Evolutionary conservation across 768 basidiomycete species (phyloP), one percentile per base, ranked within the genome.

Genomic region (Suillus occidentalis): DNA sequence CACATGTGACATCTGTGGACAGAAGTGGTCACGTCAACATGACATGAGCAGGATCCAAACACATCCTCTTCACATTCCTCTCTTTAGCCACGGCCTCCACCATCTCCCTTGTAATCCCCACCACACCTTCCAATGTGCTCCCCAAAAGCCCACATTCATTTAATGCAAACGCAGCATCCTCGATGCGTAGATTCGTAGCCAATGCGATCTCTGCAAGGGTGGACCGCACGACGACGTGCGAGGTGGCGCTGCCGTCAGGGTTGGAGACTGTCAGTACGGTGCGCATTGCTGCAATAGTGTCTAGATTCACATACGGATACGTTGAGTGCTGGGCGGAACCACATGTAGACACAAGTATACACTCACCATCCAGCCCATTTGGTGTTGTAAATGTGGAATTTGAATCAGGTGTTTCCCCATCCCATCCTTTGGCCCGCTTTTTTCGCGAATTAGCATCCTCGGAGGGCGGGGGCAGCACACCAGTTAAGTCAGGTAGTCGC

Each of bases 121-220:
- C 75, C 61, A 81, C 83, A 65, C 83, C 82, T 66, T 83, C 82
- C 25, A 72, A 20, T 70, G 76, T 62, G 50, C 70, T 63, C 62
- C 76, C 78, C 20, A 97, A 81, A 62, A 98, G 76, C 36, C 95
- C 94, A 65, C 91, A 89, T 73, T 96, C 94, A 63, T 91, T 89
- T 69, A 99, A 76, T 3, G 95, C 94, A 76, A 94, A 95, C 0
- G 94, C 90, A 0, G 89, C 87, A 73, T 99, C 97, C 63, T 97
- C 94, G 0, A 88, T 75, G 1, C 92, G 85, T 61, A 99, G 79
- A 75, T 92, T 89, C 56, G 93, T 93, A 36, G 89, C 91, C 20
- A 82, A 80, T 2, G 94, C 89, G 63, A 98, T 86, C 42, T 92
- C 88, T 10, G 79, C 80, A n/a, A 98, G 83, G 22, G 89, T 89